Evolutionary conservation across 768 basidiomycete species (phyloP), one percentile per base, ranked within the genome.

Genomic region (Gyrodon lividus): DNA sequence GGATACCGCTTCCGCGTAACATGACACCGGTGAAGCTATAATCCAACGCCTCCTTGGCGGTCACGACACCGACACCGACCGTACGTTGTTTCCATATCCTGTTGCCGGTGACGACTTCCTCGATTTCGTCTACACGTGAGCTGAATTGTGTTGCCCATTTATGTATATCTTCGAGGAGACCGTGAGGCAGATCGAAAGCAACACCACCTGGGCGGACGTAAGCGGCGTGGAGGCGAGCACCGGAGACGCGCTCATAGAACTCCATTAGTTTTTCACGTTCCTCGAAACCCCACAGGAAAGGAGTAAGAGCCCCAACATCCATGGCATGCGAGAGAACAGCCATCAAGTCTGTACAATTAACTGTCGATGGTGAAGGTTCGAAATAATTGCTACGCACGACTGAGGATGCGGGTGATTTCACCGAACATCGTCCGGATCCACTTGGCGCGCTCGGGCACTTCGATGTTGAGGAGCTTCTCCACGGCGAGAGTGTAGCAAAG

Each of bases 211-310:
- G 96, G 54, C 96, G 89, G 43, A 98, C 88, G 68, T 98, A 99
- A n/a, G 96, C 96, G 5, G 93, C 86, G 64, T 99, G 96, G 63
- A 99, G 80, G 49, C 96, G 94, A 5, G 96, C 96, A 58, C 96
- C 96, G 8, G 95, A 98, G 35, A 98, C 96, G 50, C 96, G 93
- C 73, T 99, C 96, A 70, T 99, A 99, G 74, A 98, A 99, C 68
- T 99, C 96, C 96, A 98, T 98, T 57, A 98, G 84, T 77, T 99
- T 99, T 75, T 98, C 96, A 50, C 96, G 92, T 72, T 99, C 96
- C 72, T 98, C 96, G 78, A 98, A 98, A 61, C 96, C 96, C 94
- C 96, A 99, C 26, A 99, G 77, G 86, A 98, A 99, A 33, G 96
- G 96, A 2, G 96, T 99, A 9, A 99, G 82, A 52, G 92, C 96